These are phyloP conservation scores for Arabidopsis hybrid DNA, from an alignment of 441 rosid species.

Conservation along the genomic window DNA sequence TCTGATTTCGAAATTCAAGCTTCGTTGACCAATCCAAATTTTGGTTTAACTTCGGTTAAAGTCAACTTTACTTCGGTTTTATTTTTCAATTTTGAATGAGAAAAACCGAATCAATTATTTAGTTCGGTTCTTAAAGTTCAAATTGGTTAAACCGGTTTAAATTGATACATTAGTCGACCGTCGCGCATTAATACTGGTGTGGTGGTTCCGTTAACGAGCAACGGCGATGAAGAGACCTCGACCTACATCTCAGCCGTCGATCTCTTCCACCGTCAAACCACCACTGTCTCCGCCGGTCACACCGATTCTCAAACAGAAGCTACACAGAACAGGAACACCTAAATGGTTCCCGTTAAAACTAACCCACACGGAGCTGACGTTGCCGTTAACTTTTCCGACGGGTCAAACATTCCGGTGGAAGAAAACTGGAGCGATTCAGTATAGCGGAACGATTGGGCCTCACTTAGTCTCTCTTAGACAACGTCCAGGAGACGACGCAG, in stretches of 20 bases:
- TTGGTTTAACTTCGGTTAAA: not conserved
- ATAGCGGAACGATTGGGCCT: constrained; percentile 79
- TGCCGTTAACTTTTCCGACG: constrained; percentile 89
- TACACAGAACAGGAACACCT: constrained; percentile 38
- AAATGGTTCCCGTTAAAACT: constrained; percentile 68
- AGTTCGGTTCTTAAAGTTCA: no score
- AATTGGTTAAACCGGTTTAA: not conserved
- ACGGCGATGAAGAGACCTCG: constrained; percentile 62
- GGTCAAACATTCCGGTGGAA: constrained; percentile 99
- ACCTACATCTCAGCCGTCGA: constrained; percentile 41
- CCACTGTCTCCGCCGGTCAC: constrained; percentile 43
- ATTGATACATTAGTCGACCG: not conserved
- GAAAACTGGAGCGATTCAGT: constrained; percentile 73
- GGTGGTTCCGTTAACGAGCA: constrained; percentile 16
- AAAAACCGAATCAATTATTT: no score
- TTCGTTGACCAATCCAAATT: constrained; percentile 18
- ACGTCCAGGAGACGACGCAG: constrained; percentile 53
- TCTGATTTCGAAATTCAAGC: not conserved
- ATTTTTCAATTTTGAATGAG: no score
- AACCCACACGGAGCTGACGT: constrained; percentile 64
- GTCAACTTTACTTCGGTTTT: no score
- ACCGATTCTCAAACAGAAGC: constrained; percentile 54
- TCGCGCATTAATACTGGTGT: not conserved
- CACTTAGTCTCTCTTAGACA: constrained; percentile 84
- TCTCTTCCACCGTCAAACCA: constrained; percentile 40